Base-by-base conservation (phyloP, 2,329 filamentous ascomycete species). In the Dothistroma septosporum region DNA sequence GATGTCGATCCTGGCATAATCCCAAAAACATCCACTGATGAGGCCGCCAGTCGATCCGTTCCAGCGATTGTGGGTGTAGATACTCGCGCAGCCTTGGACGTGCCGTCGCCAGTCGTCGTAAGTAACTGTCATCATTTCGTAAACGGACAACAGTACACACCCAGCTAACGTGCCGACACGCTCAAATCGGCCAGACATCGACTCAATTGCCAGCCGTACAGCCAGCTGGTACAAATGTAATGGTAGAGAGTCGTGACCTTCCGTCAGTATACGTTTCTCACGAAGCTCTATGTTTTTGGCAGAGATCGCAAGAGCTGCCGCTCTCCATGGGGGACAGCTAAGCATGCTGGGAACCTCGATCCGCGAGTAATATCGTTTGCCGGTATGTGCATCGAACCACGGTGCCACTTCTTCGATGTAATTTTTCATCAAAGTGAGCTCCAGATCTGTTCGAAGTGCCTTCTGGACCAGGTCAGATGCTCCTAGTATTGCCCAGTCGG, bases 91-190 rank as follows among this genome's bases (percentile, higher is more conserved):
- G 11, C 61, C 61, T 32, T 63, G 58, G 1, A 63, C 61, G 55
- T 63, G 61, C 41, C 61, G 50, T 11, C 58, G 50, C 61, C 61
- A 63, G n/a, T 63, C 61, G 10, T 49, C 33, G 47, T 63, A 63
- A n/a, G 61, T 63, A 21, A 63, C 58, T 2, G 61, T 63, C 61
- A 63, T 63, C 61, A 63, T 63, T 41, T 63, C 61, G 22, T 63
- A 63, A 9, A 60, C 58, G 10, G 55, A 63, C 7, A 60, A 35
- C 12, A 60, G 58, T 1, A 63, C 61, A 24, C 58, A 63, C 22
- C 61, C 61, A 19, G 61, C 54, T 24, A 63, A 35, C 24, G 61
- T 63, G 14, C 61, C 61, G 8, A 63, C 61, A 9, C 57, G 53
- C 21, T 63, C 61, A 9, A 60, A 60, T 21, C 56, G 57, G 10